Evolutionary conservation across 2,329 filamentous ascomycete species (phyloP), one percentile per base, ranked within the genome.

Genomic region (Coniochaeta sp.): DNA sequence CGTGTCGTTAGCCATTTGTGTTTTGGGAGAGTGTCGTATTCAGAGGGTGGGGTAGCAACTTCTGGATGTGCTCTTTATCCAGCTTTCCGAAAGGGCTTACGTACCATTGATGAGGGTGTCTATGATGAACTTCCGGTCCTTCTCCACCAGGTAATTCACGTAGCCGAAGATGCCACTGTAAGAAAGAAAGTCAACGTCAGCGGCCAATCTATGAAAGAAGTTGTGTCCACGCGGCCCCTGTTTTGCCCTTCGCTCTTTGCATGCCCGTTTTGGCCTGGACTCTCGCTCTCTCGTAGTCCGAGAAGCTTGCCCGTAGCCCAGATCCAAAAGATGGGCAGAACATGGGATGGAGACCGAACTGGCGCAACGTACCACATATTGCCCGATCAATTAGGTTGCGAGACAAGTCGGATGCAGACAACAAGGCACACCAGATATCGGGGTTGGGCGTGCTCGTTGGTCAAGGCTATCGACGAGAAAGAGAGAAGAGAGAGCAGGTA

Each of bases 121-220:
- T 73, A 98, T 84, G 76, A 98, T 96, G 80, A 89, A 96, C 79
- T 91, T 93, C 76, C 95, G 87, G 81, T 98, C 93, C 86, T 96
- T 97, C 85, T 98, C 95, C 75, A 98, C 92, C 75, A 98, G 82
- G 80, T 98, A 98, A 83, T 98, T 98, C 82, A 98, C 91, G 84
- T 98, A 98, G 71, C 93, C 93, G 81, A 98, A 96, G 79, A 95
- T 96, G 77, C 91, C 91, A 88, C 90, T 93, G 66, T 22, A 62
- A 62, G 61, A 63, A 57, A 63, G 60, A 44, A 54, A 62, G 63
- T 54, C 42, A 59, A 65, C 62, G 71, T 72, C 65, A 71, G 63
- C 64, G 54, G n/a, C 4, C 17, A 17, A 22, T 56, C 28, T 38
- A 7, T 56, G 54, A 4, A 4, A 30, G 8, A 4, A 22, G 19